A percentile compares a stretch with the other conserved stretches of the same genome.
Evolutionary conservation across 148 eudicot genomes (phyloP).

Genomic region (Chenopodium suecicum): DNA sequence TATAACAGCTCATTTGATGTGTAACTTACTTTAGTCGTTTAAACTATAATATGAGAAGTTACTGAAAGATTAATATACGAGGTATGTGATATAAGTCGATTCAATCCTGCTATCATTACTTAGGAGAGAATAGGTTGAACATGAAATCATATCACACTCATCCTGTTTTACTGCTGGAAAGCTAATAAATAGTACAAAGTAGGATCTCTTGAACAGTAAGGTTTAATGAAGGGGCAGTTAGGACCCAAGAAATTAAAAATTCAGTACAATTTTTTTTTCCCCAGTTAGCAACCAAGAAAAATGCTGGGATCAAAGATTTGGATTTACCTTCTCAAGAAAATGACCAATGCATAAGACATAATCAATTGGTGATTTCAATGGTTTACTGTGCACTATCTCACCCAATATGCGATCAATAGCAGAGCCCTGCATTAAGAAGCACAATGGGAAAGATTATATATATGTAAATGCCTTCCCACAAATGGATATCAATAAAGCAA

Average conservation of each 20-base stretch:
- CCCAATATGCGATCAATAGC: constrained; percentile 91
- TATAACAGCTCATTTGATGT: no score
- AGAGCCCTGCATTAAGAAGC: constrained; percentile 61
- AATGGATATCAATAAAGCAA: not conserved
- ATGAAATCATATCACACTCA: not conserved
- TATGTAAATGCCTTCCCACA: not conserved
- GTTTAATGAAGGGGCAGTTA: not conserved
- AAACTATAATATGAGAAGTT: not conserved
- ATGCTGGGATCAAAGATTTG: not conserved
- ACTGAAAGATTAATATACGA: not conserved
- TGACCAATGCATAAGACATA: constrained; percentile 90
- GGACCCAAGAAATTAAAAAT: not conserved
- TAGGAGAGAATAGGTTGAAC: not conserved
- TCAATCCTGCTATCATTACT: not conserved
- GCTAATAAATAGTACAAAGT: not conserved
- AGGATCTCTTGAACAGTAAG: not conserved
- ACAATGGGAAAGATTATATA: not conserved
- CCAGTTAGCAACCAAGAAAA: not conserved
- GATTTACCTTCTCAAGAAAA: constrained; percentile 77
- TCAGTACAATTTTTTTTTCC: not conserved
- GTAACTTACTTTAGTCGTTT: not conserved
- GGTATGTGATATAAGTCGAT: not conserved
- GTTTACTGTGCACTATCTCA: constrained; percentile 91
- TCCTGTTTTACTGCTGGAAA: not conserved
- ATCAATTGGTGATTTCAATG: constrained; percentile 81